These are phyloP conservation scores for Scleroderma bovista DNA, from an alignment of 768 basidiomycete genomes.

Conservation along the genomic window DNA sequence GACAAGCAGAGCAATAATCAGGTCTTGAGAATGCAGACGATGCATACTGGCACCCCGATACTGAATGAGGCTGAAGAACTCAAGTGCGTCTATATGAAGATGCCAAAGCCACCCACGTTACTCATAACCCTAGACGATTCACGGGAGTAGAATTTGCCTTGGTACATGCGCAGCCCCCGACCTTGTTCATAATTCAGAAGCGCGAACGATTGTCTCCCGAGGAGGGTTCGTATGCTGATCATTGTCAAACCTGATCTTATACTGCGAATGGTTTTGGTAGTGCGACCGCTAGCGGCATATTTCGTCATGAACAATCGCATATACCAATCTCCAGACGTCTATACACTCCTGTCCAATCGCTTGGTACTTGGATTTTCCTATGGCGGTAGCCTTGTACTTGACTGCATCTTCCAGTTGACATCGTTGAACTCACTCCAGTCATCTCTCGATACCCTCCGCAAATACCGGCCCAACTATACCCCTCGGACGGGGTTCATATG, in stretches of 20 bases:
- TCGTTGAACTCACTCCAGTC: conserved; percentile 67
- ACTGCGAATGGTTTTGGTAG: conserved; percentile 34
- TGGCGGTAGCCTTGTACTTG: background rate
- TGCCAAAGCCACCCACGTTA: conserved; percentile 2
- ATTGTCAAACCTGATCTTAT: background rate
- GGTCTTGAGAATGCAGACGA: conserved; percentile 88
- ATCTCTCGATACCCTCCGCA: conserved; percentile 69
- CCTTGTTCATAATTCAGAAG: conserved; percentile 87
- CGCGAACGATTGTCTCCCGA: conserved; percentile 78
- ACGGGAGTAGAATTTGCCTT: conserved; percentile 84
- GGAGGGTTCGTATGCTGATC: conserved; percentile 51
- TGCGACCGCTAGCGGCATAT: conserved; percentile 73
- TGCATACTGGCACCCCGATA: conserved; percentile 73
- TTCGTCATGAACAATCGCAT: conserved; percentile 88
- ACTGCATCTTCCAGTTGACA: conserved; percentile 44
- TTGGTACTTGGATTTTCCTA: conserved; percentile 41
- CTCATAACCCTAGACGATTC: conserved; percentile 55
- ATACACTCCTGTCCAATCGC: conserved; percentile 78
- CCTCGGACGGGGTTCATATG: conserved; percentile 81
- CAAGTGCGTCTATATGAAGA: conserved; percentile 44
- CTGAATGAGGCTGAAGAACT: conserved; percentile 83
- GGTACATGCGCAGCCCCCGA: conserved; percentile 73
- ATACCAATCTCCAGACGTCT: conserved; percentile 83
- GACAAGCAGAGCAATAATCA: conserved; percentile 94
- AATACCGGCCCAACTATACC: conserved; percentile 74